Conservation (phyloP, 2,329 filamentous ascomycete genomes). For the Cercospora brassicicola region DNA sequence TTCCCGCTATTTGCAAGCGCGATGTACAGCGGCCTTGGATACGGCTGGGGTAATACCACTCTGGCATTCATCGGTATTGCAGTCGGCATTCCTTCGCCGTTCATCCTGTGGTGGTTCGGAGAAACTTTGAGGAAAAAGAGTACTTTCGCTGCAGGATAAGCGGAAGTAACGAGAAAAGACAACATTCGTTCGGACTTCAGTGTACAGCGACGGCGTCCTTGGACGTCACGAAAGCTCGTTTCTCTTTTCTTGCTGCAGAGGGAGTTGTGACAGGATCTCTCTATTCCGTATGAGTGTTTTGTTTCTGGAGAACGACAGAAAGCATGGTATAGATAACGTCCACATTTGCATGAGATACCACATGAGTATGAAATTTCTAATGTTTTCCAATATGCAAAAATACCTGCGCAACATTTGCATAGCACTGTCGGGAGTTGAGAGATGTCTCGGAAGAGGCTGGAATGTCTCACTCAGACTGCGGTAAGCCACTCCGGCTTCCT, state of each 20-base stretch:
- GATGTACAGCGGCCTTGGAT: constrained; percentile 50
- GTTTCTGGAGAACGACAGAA: no score
- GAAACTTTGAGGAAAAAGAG: constrained; percentile 40
- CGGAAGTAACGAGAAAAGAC: not conserved
- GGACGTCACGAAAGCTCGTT: not conserved
- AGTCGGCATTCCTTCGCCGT: constrained; percentile 53
- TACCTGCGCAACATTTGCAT: no score
- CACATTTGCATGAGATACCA: not conserved
- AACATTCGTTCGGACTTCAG: not conserved
- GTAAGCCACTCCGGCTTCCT: not conserved
- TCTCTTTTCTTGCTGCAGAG: not conserved
- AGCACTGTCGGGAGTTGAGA: not conserved
- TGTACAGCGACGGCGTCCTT: not conserved
- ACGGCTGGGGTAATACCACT: constrained; percentile 56
- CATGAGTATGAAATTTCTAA: constrained; percentile 2
- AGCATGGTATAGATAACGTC: not conserved
- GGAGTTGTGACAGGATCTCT: not conserved
- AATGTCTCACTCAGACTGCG: not conserved
- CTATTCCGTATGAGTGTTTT: not conserved
- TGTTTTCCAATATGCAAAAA: not conserved
- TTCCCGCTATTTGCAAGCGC: constrained; percentile 61
- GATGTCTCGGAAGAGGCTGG: not conserved
- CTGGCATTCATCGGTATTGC: constrained; percentile 57
- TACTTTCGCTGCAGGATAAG: constrained; percentile 38
- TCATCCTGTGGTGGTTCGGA: constrained; percentile 48